These are phyloP conservation scores for Taphrina confusa DNA, from an alignment of 1,139 yeast species.

Conservation along the genomic window DNA sequence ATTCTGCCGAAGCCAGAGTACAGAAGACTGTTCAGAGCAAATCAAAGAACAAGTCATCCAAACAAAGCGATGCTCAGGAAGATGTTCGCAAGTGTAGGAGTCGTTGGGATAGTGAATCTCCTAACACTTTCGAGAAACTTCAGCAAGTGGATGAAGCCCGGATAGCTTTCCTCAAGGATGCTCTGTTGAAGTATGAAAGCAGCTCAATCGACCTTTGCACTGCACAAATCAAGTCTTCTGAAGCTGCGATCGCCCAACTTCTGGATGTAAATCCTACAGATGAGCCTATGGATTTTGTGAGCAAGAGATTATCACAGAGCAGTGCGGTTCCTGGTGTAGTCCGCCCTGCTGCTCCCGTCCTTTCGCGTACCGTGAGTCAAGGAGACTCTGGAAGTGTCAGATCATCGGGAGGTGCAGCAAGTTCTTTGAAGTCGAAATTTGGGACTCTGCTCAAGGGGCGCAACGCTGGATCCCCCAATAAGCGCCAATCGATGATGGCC, in stretches of 20 bases:
- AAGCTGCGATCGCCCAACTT: conserved; percentile 65
- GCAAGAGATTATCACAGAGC: conserved; percentile 44
- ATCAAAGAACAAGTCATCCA: conserved; percentile 25
- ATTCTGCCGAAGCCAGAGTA: conserved; percentile 18
- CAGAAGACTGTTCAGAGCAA: conserved; percentile 25
- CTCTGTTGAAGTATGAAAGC: conserved; percentile 71
- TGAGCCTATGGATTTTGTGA: conserved; percentile 61
- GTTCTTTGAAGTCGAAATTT: conserved; percentile 30
- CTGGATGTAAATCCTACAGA: conserved; percentile 61
- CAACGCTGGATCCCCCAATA: conserved; percentile 12
- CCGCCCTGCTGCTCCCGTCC: background rate
- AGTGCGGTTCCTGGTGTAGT: background rate
- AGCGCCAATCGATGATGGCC: conserved; percentile 19
- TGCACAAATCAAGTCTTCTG: conserved; percentile 51
- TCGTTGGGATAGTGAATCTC: conserved; percentile 74
- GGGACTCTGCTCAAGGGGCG: conserved; percentile 30
- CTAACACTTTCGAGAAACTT: conserved; percentile 71
- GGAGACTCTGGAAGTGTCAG: conserved; percentile 26
- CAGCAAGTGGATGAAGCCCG: conserved; percentile 73
- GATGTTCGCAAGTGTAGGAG: conserved; percentile 40
- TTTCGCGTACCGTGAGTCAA: conserved; percentile 14
- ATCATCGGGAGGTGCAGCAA: conserved; percentile 29
- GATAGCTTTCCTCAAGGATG: conserved; percentile 65
- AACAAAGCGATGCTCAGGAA: conserved; percentile 27
- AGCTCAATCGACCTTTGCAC: conserved; percentile 48